phyloP scores from a whole-genome alignment of 768 basidiomycete species.

The Boletellus emodensis region DNA sequence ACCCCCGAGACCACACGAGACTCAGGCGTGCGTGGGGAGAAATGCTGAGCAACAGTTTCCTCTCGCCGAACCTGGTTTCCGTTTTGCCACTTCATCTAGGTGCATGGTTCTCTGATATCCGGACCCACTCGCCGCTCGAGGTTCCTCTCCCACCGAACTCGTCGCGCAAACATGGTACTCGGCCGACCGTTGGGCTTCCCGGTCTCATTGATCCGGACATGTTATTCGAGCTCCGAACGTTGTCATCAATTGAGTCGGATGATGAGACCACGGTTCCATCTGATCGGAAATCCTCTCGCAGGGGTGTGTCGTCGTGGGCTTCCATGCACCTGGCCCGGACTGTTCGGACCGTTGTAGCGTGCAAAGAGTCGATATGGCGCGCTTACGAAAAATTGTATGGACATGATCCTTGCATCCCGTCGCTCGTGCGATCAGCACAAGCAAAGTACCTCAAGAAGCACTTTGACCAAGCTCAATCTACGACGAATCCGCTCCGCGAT shows the following conservation, averaged over 20 bases:
- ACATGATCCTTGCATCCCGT: constrained; percentile 38
- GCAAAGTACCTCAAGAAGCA: constrained; percentile 24
- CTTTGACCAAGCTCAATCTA: constrained; percentile 18
- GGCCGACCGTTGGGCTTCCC: constrained; percentile 13
- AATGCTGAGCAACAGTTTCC: constrained; percentile 58
- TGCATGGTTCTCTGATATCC: constrained; percentile 51
- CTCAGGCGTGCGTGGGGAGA: constrained; percentile 63
- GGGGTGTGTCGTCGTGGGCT: constrained; percentile 42
- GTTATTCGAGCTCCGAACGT: constrained; percentile 30
- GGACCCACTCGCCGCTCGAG: constrained; percentile 44
- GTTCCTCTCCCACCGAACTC: constrained; percentile 57
- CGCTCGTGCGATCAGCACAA: constrained; percentile 35
- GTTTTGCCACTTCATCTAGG: constrained; percentile 67
- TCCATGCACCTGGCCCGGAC: constrained; percentile 63
- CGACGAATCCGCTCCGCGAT: constrained; percentile 40
- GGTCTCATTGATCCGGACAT: constrained; percentile 27
- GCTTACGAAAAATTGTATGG: constrained; percentile 52
- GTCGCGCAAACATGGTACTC: constrained; percentile 17
- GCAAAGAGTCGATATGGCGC: constrained; percentile 67
- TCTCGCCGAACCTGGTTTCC: constrained; percentile 50
- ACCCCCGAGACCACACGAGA: constrained; percentile 60
- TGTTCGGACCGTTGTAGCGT: constrained; percentile 53
- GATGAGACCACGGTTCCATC: constrained; percentile 19
- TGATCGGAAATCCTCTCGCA: constrained; percentile 19
- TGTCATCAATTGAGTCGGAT: constrained; percentile 28